Conservation (phyloP, 2,329 filamentous ascomycete genomes). For the Epichloe gansuensis region DNA sequence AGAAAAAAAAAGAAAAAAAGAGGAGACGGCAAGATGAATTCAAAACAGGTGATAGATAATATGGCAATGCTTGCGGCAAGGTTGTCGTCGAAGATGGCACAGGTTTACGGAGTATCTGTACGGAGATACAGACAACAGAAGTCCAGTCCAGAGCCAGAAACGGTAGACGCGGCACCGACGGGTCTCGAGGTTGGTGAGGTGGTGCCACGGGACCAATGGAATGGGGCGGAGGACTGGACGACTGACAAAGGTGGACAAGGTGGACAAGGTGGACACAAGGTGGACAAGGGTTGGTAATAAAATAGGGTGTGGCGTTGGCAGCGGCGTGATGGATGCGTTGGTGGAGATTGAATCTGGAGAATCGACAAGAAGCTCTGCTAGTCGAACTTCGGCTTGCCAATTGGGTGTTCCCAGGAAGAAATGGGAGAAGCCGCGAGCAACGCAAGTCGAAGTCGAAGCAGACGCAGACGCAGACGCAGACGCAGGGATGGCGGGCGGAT, state of each 20-base stretch:
- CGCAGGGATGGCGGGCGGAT: background rate
- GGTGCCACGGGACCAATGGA: constrained; percentile 2
- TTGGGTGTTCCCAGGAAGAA: too few relatives aligned
- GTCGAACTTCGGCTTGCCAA: background rate
- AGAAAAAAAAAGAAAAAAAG: background rate
- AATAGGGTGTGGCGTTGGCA: background rate
- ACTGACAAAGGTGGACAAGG: too few relatives aligned
- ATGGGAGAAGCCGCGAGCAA: background rate
- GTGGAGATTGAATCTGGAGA: constrained; percentile 1
- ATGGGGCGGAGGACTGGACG: background rate
- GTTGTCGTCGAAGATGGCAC: background rate
- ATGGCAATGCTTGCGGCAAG: background rate
- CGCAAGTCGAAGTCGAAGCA: background rate
- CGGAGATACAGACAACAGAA: too few relatives aligned
- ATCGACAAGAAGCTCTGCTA: background rate
- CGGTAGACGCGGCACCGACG: constrained; percentile 1
- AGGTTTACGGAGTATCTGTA: too few relatives aligned
- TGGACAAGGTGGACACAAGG: too few relatives aligned
- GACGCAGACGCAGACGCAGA: too few relatives aligned
- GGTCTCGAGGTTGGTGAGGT: background rate
- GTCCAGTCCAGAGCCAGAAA: background rate
- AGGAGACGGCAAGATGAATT: background rate
- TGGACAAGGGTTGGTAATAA: background rate
- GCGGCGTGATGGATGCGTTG: constrained; percentile 3
- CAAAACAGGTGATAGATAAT: background rate